Conservation (phyloP, 2,329 filamentous ascomycete genomes). For the Aspergillus tamarii region DNA sequence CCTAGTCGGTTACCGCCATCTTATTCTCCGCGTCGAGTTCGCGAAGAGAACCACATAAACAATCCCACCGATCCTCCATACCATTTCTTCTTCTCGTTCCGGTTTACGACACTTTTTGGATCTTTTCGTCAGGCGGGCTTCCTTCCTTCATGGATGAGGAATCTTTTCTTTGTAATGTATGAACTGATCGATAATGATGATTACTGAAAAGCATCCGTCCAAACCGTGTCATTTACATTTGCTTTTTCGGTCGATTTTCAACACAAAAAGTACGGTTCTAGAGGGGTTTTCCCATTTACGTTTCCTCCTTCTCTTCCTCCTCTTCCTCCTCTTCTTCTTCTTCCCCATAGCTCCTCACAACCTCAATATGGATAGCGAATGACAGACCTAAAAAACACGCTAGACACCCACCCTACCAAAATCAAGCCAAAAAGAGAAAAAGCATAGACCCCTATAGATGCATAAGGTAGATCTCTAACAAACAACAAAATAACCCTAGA, state of each 20-base stretch:
- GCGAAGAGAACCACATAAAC: conserved; percentile 51
- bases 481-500: neutral
- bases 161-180: conserved; percentile 40
- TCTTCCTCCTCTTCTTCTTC: neutral
- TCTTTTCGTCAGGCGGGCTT: conserved; percentile 34
- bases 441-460: neutral
- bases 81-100: conserved; percentile 19
- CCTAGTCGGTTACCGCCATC: conserved; percentile 55
- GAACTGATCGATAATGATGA: conserved; percentile 40
- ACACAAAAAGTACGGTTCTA: conserved; percentile 3
- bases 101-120: conserved; percentile 36
- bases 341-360: neutral
- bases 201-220: conserved; percentile 36
- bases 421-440: neutral
- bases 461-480: too few species aligned
- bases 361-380: conserved; percentile 4
- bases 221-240: conserved; percentile 34
- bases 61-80: neutral
- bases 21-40: conserved; percentile 57
- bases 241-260: conserved; percentile 17
- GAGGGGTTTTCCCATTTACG: neutral
- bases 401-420: neutral
- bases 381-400: neutral
- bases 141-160: conserved; percentile 31
- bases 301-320: neutral